Evolutionary conservation across 257 asterid genomes (phyloP).

Genomic region (Penstemon eatonii): DNA sequence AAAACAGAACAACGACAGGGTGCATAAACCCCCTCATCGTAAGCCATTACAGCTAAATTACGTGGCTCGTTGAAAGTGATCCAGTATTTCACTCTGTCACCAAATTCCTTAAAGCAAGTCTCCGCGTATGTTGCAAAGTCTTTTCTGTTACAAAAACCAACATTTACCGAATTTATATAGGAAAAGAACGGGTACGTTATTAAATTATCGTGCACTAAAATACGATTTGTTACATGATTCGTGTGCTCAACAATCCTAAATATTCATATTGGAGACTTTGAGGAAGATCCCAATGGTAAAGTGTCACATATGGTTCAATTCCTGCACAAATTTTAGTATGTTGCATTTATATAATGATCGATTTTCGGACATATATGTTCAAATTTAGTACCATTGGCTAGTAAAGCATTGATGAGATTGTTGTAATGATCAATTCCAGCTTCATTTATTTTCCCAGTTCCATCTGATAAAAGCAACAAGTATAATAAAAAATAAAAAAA

Average conservation of each 20-base stretch:
- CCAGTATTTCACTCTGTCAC: conserved; percentile 91
- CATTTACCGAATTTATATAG: too few species aligned
- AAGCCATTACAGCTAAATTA: conserved; percentile 69
- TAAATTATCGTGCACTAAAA: too few species aligned
- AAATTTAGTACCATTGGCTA: conserved; percentile 53
- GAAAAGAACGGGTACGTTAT: too few species aligned
- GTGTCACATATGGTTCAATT: conserved; percentile 81
- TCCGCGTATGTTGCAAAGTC: conserved; percentile 76
- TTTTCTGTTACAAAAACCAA: conserved; percentile 36
- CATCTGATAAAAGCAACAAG: conserved; percentile 44
- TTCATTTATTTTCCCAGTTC: conserved; percentile 71
- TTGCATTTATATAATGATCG: too few species aligned
- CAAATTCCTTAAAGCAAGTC: conserved; percentile 76
- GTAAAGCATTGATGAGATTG: conserved; percentile 65
- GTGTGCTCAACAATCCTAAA: conserved; percentile 66
- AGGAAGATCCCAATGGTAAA: conserved; percentile 96
- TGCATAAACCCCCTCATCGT: conserved; percentile 69
- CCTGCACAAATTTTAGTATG: conserved; percentile 37
- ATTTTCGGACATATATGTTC: neutral
- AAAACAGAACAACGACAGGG: conserved; percentile 75
- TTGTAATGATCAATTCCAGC: conserved; percentile 91
- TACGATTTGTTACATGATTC: conserved; percentile 49
- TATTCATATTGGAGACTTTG: conserved; percentile 71
- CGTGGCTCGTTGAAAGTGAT: conserved; percentile 93
- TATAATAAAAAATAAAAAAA: neutral